These are phyloP conservation scores for Salix caprea DNA, from an alignment of 345 rosid genomes.

Conservation along the genomic window DNA sequence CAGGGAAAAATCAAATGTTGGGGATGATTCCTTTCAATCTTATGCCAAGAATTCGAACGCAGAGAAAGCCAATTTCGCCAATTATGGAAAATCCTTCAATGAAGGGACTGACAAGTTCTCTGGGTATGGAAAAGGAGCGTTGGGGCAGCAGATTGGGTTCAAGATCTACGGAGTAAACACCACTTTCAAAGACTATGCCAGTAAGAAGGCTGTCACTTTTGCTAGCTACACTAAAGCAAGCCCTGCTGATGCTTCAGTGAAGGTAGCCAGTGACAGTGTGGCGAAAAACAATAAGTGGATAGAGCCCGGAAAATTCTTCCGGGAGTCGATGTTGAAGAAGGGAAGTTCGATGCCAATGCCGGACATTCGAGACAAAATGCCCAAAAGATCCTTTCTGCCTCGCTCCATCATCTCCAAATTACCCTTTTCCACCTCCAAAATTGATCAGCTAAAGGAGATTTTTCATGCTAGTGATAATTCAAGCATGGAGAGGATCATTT, in stretches of 20 bases:
- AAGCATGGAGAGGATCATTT: conserved; percentile 47
- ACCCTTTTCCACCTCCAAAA: conserved; percentile 49
- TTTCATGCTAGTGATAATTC: conserved; percentile 67
- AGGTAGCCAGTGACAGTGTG: conserved; percentile 26
- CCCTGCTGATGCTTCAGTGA: conserved; percentile 1
- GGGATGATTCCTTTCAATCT: conserved; percentile 32
- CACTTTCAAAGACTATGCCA: conserved; percentile 30
- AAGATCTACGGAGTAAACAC: conserved; percentile 22
- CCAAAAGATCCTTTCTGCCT: conserved; percentile 83
- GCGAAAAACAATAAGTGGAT: conserved; percentile 61
- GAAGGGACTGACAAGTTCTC: conserved; percentile 27
- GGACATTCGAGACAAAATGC: conserved; percentile 84
- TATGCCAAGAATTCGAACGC: conserved; percentile 28
- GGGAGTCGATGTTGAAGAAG: conserved; percentile 57
- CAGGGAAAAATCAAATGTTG: conserved; percentile 32
- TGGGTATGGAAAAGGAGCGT: conserved; percentile 20
- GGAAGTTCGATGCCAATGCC: conserved; percentile 80
- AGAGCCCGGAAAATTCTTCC: conserved; percentile 78
- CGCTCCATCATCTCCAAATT: conserved; percentile 52
- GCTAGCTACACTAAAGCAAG: background rate
- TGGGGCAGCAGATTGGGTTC: conserved; percentile 19
- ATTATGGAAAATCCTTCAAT: conserved; percentile 31
- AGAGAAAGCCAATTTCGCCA: conserved; percentile 13
- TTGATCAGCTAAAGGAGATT: conserved; percentile 26
- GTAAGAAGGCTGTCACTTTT: conserved; percentile 18